phyloP scores from a whole-genome alignment of 1,284 basidiomycete genomes.

The Rhizoctonia solani region DNA sequence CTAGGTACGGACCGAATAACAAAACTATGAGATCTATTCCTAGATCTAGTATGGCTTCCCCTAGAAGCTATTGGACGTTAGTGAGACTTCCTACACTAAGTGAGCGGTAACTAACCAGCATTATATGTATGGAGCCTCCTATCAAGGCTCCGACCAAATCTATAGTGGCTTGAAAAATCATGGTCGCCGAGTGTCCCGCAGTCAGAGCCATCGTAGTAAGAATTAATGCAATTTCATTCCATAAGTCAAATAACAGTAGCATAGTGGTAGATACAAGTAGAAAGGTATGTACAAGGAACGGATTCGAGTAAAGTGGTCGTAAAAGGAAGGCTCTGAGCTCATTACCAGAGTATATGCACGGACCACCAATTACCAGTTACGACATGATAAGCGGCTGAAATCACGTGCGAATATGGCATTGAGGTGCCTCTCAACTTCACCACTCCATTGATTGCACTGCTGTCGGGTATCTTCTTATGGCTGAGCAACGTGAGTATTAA shows the following conservation, averaged over 20 bases:
- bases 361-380: not conserved
- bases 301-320: not conserved
- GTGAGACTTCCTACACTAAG: not conserved
- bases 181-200: not conserved
- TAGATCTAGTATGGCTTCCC: not conserved
- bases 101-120: not conserved
- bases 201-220: not conserved
- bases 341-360: slow-evolving; percentile 30
- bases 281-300: slow-evolving; percentile 21
- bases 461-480: slow-evolving; percentile 16
- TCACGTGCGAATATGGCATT: slow-evolving; percentile 22
- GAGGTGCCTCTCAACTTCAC: not conserved
- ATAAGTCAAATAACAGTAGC: not conserved
- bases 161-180: not conserved
- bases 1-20: not conserved
- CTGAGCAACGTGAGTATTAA: slow-evolving; percentile 22
- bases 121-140: not conserved
- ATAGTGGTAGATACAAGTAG: slow-evolving; percentile 12
- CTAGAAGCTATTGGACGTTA: not conserved
- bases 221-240: not conserved
- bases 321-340: no score
- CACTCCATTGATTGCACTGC: not conserved
- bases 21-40: not conserved
- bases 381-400: not conserved
- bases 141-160: not conserved